Evolutionary conservation across 2,329 filamentous ascomycete genomes (phyloP).

Genomic region (Xylaria polymorpha): DNA sequence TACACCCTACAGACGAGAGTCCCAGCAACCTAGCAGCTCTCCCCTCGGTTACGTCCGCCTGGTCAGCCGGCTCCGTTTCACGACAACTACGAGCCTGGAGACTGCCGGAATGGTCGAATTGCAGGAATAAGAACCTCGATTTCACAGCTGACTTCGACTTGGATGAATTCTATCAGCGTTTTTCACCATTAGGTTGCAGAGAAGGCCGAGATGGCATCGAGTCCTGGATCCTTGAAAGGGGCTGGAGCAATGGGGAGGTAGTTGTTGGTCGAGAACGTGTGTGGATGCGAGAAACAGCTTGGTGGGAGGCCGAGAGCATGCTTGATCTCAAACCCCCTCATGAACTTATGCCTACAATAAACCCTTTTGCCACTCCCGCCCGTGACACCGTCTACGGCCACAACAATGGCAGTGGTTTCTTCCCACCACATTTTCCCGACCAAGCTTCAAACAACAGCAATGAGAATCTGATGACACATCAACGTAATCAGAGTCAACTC

Average conservation of each 20-base stretch:
- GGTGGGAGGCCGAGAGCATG: slow-evolving; percentile 99
- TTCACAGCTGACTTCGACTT: slow-evolving; percentile 97
- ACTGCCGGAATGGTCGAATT: slow-evolving; percentile 95
- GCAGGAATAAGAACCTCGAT: slow-evolving; percentile 88
- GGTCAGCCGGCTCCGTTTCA: slow-evolving; percentile 93
- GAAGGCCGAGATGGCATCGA: slow-evolving; percentile 94
- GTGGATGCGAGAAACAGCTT: slow-evolving; percentile 93
- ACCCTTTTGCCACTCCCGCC: slow-evolving; percentile 56
- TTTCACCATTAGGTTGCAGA: slow-evolving; percentile 83
- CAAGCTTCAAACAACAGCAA: slow-evolving; percentile 73
- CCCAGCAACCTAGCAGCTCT: slow-evolving; percentile 80
- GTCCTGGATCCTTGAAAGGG: slow-evolving; percentile 91
- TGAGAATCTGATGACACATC: slow-evolving; percentile 74
- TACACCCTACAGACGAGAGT: slow-evolving; percentile 90
- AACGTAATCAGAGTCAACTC: slow-evolving; percentile 67
- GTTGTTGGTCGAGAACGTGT: slow-evolving; percentile 90
- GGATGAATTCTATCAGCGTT: slow-evolving; percentile 89
- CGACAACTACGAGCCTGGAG: slow-evolving; percentile 94
- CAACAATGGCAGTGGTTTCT: slow-evolving; percentile 74
- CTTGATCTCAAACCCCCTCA: slow-evolving; percentile 84
- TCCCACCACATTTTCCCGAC: slow-evolving; percentile 70
- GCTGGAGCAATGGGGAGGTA: slow-evolving; percentile 98
- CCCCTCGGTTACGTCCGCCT: slow-evolving; percentile 79
- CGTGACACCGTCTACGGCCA: slow-evolving; percentile 80
- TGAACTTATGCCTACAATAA: slow-evolving; percentile 46